Conservation (phyloP, 2,329 filamentous ascomycete genomes). For the Capronia epimyces region DNA sequence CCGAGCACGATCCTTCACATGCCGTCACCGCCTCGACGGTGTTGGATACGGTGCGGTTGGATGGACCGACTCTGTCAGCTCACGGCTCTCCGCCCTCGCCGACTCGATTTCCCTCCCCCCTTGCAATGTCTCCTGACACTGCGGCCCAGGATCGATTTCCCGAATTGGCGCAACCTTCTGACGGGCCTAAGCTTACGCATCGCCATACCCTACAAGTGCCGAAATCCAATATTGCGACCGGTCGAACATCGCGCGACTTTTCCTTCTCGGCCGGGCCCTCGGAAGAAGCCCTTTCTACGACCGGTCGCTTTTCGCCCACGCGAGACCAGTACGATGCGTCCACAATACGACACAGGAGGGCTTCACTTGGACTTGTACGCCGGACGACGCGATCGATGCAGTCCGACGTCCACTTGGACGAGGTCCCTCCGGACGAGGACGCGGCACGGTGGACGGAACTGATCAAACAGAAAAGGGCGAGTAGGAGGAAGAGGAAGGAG, state of each 20-base stretch:
- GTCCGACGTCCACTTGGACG: conserved; percentile 77
- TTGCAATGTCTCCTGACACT: conserved; percentile 56
- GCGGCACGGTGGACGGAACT: conserved; percentile 88
- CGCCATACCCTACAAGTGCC: conserved; percentile 87
- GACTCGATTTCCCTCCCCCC: conserved; percentile 39
- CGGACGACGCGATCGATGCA: conserved; percentile 78
- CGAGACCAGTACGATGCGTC: conserved; percentile 33
- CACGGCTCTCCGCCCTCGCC: conserved; percentile 14
- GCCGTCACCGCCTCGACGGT: conserved; percentile 35
- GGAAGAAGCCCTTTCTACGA: conserved; percentile 61
- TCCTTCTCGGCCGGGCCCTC: conserved; percentile 37
- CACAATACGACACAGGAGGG: conserved; percentile 57
- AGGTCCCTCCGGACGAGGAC: conserved; percentile 81
- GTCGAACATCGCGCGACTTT: conserved; percentile 62
- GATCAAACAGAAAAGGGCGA: conserved; percentile 84
- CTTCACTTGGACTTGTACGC: conserved; percentile 76
- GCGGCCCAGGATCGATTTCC: conserved; percentile 18
- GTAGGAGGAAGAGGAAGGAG: conserved; percentile 74
- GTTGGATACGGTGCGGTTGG: conserved; percentile 29
- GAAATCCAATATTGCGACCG: conserved; percentile 56
- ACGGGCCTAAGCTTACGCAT: conserved; percentile 61
- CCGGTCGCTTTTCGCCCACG: conserved; percentile 75
- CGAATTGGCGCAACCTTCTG: conserved; percentile 47
- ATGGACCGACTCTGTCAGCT: conserved; percentile 8
- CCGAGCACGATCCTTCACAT: conserved; percentile 31